Evolutionary conservation across 495 filamentous ascomycete genomes (phyloP).

Genomic region (Penicillium macrosclerotiorum): DNA sequence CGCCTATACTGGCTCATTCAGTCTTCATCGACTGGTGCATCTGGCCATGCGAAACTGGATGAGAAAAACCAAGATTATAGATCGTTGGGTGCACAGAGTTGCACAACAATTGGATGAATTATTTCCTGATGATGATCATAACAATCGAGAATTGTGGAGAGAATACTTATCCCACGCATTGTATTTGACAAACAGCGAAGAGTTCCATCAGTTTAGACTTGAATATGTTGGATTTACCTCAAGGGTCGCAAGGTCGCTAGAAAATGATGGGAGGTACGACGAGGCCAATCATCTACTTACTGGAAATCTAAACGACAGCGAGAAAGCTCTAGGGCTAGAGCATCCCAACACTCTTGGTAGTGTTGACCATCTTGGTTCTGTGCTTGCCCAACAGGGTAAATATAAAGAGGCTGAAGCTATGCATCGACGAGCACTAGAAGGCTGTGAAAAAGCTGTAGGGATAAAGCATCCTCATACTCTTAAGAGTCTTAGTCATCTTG

Average conservation of each 20-base stretch:
- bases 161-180: slow-evolving; percentile 27
- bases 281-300: background rate
- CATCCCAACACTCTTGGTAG: background rate
- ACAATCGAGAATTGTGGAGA: slow-evolving; percentile 24
- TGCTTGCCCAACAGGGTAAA: background rate
- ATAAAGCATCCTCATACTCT: slow-evolving; percentile 3
- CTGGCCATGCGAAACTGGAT: slow-evolving; percentile 35
- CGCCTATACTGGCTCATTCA: background rate
- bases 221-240: background rate
- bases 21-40: slow-evolving; percentile 37
- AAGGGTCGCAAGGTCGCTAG: background rate
- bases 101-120: slow-evolving; percentile 12
- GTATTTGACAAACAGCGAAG: background rate
- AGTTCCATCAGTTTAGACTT: background rate
- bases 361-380: background rate
- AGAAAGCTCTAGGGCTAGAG: background rate
- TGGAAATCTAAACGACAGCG: background rate
- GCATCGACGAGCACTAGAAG: background rate
- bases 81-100: slow-evolving; percentile 7
- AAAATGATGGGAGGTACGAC: slow-evolving; percentile 1
- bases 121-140: slow-evolving; percentile 21
- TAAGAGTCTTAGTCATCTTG: background rate
- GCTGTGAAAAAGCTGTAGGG: background rate
- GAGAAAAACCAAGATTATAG: slow-evolving; percentile 10
- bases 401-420: background rate